A percentile compares a stretch with the other conserved stretches of the same genome.
phyloP scores from a whole-genome alignment of 208 protist species.

The Strigomonas oncopelti region DNA sequence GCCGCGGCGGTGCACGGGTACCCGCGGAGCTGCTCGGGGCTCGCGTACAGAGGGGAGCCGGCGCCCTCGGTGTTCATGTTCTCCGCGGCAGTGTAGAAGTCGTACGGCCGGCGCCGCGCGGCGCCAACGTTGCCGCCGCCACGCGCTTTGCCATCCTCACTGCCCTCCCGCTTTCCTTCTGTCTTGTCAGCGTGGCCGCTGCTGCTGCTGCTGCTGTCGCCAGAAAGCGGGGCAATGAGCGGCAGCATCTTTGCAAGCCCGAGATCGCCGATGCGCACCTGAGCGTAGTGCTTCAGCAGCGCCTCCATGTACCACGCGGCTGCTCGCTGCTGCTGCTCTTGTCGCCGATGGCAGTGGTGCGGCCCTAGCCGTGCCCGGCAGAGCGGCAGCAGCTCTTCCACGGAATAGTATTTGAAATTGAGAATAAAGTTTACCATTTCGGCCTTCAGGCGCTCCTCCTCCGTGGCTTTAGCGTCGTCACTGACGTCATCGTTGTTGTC shows the following conservation, averaged over 20 bases:
- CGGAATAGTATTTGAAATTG: neutral
- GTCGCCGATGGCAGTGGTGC: neutral
- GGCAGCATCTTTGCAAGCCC: conserved; percentile 60
- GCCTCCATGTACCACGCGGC: conserved; percentile 4
- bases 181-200: neutral
- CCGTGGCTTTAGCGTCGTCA: too few relatives aligned
- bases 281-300: conserved; percentile 14
- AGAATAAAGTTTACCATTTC: neutral
- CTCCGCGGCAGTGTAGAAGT: neutral
- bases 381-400: neutral
- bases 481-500: too few relatives aligned
- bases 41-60: conserved; percentile 85
- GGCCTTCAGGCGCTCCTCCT: neutral
- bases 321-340: neutral
- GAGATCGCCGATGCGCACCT: conserved; percentile 79
- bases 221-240: neutral
- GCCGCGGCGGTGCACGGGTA: conserved; percentile 50
- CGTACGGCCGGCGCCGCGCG: neutral
- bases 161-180: neutral
- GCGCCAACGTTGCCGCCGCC: conserved; percentile 7
- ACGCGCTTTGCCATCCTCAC: too few relatives aligned
- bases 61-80: conserved; percentile 61
- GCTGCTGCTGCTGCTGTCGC: conserved; percentile 8
- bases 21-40: conserved; percentile 78
- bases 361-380: neutral